Percentiles rank a stretch among this genome's conserved stretches.
Evolutionary conservation across 768 basidiomycete species (phyloP).

Genomic region (Ephemerocybe angulata): DNA sequence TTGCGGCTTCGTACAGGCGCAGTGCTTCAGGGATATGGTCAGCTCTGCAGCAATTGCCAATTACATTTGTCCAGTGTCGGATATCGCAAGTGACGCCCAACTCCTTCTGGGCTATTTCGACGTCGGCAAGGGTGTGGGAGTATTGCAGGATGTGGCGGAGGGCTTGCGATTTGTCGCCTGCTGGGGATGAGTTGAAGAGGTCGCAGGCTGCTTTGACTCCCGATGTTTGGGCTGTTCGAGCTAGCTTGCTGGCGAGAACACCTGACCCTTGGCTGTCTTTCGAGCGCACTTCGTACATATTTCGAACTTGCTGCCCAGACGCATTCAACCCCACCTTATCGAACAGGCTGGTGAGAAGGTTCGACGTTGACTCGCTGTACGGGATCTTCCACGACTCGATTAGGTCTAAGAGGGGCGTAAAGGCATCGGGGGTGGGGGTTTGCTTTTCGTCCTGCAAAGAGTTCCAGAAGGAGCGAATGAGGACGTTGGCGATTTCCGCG

Average conservation of each 20-base stretch:
- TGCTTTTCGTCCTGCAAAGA: slow-evolving; percentile 24
- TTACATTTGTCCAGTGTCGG: slow-evolving; percentile 52
- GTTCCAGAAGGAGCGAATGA: slow-evolving; percentile 43
- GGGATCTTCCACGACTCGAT: neutral
- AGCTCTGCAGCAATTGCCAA: slow-evolving; percentile 45
- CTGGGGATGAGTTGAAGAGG: slow-evolving; percentile 24
- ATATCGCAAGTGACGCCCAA: slow-evolving; percentile 39
- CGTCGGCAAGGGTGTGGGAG: slow-evolving; percentile 37
- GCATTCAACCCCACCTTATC: neutral
- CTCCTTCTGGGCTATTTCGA: slow-evolving; percentile 38
- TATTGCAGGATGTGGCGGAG: slow-evolving; percentile 33
- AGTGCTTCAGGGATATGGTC: slow-evolving; percentile 40
- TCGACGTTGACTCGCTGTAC: neutral
- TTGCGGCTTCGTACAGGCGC: slow-evolving; percentile 46
- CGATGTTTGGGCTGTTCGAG: slow-evolving; percentile 17
- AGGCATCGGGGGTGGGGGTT: slow-evolving; percentile 28
- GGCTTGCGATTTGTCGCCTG: neutral
- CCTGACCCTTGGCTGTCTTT: slow-evolving; percentile 5
- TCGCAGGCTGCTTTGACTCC: slow-evolving; percentile 33
- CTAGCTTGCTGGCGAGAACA: slow-evolving; percentile 15
- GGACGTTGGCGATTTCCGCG: slow-evolving; percentile 43
- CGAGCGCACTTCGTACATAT: neutral
- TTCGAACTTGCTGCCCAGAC: neutral
- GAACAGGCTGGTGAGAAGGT: neutral
- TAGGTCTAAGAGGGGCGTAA: slow-evolving; percentile 22